Evolutionary conservation across 345 rosid genomes (phyloP), one percentile per base, ranked within the genome.

Genomic region (Gossypium sturtianum): DNA sequence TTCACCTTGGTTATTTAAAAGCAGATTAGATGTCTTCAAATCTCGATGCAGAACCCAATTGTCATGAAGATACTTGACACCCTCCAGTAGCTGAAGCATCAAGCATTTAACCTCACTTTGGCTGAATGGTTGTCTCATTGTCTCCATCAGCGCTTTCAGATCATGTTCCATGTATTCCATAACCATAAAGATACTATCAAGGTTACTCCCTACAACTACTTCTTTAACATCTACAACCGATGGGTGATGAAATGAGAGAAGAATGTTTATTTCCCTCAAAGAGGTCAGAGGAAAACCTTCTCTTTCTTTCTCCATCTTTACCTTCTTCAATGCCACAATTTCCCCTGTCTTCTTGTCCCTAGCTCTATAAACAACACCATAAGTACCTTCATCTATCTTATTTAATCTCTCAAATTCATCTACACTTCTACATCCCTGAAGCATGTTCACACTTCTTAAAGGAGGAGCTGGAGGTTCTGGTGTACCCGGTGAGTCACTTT

Each of bases 151-250:
- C 41, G 84, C 99, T 80, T 93, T 95, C 23, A 95, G 90, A 80
- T 95, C 99, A 86, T 95, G 99, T 83, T 95, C 98, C 99, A 95
- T 95, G 79, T 95, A 95, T 78, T 95, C 99, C 98, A 95, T 95
- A 73, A 89, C 99, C 99, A 95, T 95, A 81, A 86, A 95, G 77
- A 95, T 95, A 82, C 98, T 95, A 82, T 95, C 96, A 74, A 95
- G 91, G 81, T 74, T 95, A 79, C 93, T 87, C 66, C 99, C 99
- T 44, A 95, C 98, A 70, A 95, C 99, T 77, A 95, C 98, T 86
- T 95, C 99, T 84, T 95, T 95, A 68, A 95, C 99, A 80, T 95
- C 99, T 74, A 95, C 98, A 56, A 95, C 83, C 41, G 99, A 91
- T 27, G 94, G 89, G 76, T 95, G 98, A 80, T 95, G 96, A 82